Evolutionary conservation across 805 yeast species (phyloP), one percentile per base, ranked within the genome.

Genomic region (Yamadazyma tumulicola): DNA sequence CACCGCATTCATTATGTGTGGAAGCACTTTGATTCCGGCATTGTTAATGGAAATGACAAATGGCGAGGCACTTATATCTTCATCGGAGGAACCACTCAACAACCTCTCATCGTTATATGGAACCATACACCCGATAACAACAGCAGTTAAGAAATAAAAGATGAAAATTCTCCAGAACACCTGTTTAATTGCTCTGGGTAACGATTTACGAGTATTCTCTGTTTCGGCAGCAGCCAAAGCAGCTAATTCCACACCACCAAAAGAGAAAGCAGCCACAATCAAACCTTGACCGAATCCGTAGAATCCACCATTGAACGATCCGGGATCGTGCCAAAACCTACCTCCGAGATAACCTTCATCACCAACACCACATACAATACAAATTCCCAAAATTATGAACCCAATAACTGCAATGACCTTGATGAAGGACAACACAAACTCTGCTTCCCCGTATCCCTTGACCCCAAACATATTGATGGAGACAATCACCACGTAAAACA

Each of bases 1-100:
- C 29, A 82, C 87, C 18, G 79, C 85, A 54, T 83, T 83, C 69
- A 83, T 79, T 39, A 83, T 74, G 43, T 79, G 77, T 30, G 89
- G 89, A 26, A 81, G 66, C 30, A 78, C 84, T 32, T 62, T 64
- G 46, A 82, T 76, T 48, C 83, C 82, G 24, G 75, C 83, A 31
- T 69, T 60, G 13, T 71, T 61, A 38, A 81, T 74, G 27, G 88
- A 87, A 55, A 83, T 72, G 45, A 81, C 88, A 52, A 81, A 82
- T 15, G 91, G 89, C 11, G 88, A 81, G 17, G 85, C 80, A 23
- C 77, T 59, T 29, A 78, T 74, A 45, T 77, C 76, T 31, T 62
- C 66, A 19, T 54, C 60, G 24, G 72, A 67, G 18, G 67, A 50
- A 28, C 79, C 79, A 51, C 68, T 59, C 38, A 78, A 58, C 46